phyloP scores from a whole-genome alignment of 1,284 basidiomycete genomes.

The Sanghuangporus baumii region DNA sequence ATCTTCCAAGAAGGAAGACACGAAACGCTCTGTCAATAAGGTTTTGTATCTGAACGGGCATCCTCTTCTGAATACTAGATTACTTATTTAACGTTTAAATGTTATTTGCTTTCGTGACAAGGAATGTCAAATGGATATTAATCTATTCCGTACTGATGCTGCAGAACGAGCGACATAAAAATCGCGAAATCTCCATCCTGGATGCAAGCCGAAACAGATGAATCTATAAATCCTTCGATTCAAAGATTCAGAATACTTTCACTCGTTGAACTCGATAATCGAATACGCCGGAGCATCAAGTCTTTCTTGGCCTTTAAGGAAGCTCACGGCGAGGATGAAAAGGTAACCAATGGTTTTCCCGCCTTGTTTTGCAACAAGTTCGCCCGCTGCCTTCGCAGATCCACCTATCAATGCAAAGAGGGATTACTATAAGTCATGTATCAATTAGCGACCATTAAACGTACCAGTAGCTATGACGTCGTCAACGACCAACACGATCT shows the following conservation, averaged over 20 bases:
- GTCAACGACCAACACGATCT: slow-evolving; percentile 87
- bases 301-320: slow-evolving; percentile 76
- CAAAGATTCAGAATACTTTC: slow-evolving; percentile 14
- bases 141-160: neutral
- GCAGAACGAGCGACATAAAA: neutral
- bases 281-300: slow-evolving; percentile 87
- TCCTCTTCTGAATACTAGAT: slow-evolving; percentile 67
- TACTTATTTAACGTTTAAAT: slow-evolving; percentile 44
- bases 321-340: slow-evolving; percentile 87
- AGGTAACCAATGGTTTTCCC: slow-evolving; percentile 89
- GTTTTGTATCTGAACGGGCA: slow-evolving; percentile 69
- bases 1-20: slow-evolving; percentile 21
- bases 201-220: neutral
- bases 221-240: too few species aligned
- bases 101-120: slow-evolving; percentile 2
- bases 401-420: slow-evolving; percentile 55
- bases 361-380: slow-evolving; percentile 81
- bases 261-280: slow-evolving; percentile 75
- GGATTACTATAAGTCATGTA: neutral
- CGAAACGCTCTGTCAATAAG: slow-evolving; percentile 11
- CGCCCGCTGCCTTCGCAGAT: slow-evolving; percentile 90
- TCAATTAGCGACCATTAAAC: slow-evolving; percentile 16
- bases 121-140: slow-evolving; percentile 2
- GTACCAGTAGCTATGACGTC: slow-evolving; percentile 95
- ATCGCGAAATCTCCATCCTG: slow-evolving; percentile 16